Evolutionary conservation across 2,329 filamentous ascomycete genomes (phyloP).

Genomic region (Exutisphaerella laricina): DNA sequence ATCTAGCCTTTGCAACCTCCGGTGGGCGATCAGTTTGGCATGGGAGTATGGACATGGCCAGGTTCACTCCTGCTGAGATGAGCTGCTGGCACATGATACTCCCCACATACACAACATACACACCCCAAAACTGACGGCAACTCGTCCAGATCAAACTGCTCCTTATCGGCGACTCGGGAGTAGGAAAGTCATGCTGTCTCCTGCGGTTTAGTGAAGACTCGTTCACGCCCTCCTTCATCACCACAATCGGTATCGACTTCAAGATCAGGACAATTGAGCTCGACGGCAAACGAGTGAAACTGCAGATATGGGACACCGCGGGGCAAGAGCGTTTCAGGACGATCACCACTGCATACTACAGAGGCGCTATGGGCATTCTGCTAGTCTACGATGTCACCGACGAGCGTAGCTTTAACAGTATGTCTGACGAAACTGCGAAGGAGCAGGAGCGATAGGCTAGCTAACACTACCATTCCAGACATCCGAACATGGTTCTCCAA

Average conservation of each 20-base stretch:
- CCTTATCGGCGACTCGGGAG: constrained; percentile 92
- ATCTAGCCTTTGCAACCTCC: neutral
- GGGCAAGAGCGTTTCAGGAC: constrained; percentile 98
- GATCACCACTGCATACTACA: constrained; percentile 98
- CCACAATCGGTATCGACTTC: constrained; percentile 99
- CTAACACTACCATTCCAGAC: constrained; percentile 54
- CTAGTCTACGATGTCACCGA: constrained; percentile 98
- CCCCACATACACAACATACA: neutral
- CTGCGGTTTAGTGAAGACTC: constrained; percentile 96
- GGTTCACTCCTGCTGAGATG: too few species aligned
- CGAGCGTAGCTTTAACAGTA: constrained; percentile 91
- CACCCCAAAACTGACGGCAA: constrained; percentile 14
- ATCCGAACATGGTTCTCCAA: constrained; percentile 99
- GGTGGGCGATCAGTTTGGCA: too few species aligned
- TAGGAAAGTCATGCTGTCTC: constrained; percentile 95
- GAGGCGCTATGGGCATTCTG: constrained; percentile 96
- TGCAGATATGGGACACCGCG: constrained; percentile 99
- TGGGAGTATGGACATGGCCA: too few species aligned
- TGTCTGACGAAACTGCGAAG: too few species aligned
- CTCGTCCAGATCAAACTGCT: constrained; percentile 79
- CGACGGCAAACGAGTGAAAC: constrained; percentile 96
- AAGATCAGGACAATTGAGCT: constrained; percentile 99
- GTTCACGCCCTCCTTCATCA: constrained; percentile 96
- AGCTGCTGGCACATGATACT: neutral
- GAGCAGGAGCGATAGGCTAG: too few species aligned